Evolutionary conservation across 2,329 filamentous ascomycete species (phyloP), one percentile per base, ranked within the genome.

Genomic region (Knufia petricola): DNA sequence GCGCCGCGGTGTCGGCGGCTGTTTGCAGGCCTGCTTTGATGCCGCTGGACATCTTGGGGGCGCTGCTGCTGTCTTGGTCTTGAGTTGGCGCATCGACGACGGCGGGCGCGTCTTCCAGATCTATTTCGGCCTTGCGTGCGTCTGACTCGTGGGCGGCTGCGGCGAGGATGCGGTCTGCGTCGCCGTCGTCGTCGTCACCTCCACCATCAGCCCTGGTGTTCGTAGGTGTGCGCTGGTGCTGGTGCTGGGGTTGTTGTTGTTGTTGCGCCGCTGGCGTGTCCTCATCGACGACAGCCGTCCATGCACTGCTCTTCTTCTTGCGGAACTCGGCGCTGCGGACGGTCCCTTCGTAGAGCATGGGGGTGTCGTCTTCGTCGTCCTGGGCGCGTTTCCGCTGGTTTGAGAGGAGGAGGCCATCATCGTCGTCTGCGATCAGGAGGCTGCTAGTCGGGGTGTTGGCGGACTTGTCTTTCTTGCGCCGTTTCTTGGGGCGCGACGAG

Each of bases 21-120:
- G 79, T 87, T 66, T 98, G 92, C 12, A 98, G 71, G 1, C 92
- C 92, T 0, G 88, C 89, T 60, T 84, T 79, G 2, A 86, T 88
- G 37, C 92, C 92, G 54, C 88, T 87, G 51, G 86, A 84, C 87
- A 95, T 95, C 57, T 79, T n/a, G 72, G 65, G 23, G n/a, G n/a
- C n/a, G n/a, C n/a, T n/a, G n/a, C n/a, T n/a, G n/a, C n/a, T n/a
- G n/a, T n/a, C n/a, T 13, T 12, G 59, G 13, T 70, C 64, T 0
- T 63, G 55, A 50, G 15, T 66, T 64, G 34, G 57, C n/a, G 26
- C 55, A 13, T 62, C 61, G 20, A 72, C 67, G 3, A 74, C 58
- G 6, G 63, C 58, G 3, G 69, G 66, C 9, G 63, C 69, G 26
- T 76, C 68, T n/a, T 74, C 70, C 26, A 73, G 75, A 13, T 73